A percentile compares a stretch with the other conserved stretches of the same genome.
phyloP scores from a whole-genome alignment of 176 grass and related monocot genomes.

The Triticum timopheevii region DNA sequence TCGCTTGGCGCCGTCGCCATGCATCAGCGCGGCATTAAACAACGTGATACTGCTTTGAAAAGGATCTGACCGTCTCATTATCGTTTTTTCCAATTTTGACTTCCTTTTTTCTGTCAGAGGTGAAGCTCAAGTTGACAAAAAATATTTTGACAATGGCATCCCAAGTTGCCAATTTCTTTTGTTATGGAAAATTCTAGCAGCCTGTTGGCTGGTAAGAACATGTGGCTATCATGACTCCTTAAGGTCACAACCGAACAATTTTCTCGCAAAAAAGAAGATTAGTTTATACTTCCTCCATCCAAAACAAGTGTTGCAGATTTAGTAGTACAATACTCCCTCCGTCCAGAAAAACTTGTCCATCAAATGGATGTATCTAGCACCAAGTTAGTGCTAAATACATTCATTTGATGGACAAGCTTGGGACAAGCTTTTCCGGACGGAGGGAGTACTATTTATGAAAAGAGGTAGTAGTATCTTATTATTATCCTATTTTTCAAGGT shows the following conservation, averaged over 20 bases:
- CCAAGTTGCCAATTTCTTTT: background rate
- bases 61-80: conserved; percentile 7
- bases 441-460: no score
- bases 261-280: background rate
- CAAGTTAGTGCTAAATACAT: no score
- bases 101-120: background rate
- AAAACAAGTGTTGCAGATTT: no score
- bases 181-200: background rate
- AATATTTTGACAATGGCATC: background rate
- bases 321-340: no score
- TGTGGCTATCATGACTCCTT: background rate
- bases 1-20: conserved; percentile 17
- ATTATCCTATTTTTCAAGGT: background rate
- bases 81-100: background rate
- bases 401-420: no score
- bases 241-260: background rate
- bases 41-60: background rate
- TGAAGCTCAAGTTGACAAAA: background rate
- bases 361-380: no score
- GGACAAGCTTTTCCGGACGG: no score
- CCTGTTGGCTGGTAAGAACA: background rate
- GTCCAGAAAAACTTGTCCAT: no score
- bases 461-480: no score
- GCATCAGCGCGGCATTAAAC: conserved; percentile 26
- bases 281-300: background rate